Conservation (phyloP, 129 eudicot species). For the Pittosporum tobira region DNA sequence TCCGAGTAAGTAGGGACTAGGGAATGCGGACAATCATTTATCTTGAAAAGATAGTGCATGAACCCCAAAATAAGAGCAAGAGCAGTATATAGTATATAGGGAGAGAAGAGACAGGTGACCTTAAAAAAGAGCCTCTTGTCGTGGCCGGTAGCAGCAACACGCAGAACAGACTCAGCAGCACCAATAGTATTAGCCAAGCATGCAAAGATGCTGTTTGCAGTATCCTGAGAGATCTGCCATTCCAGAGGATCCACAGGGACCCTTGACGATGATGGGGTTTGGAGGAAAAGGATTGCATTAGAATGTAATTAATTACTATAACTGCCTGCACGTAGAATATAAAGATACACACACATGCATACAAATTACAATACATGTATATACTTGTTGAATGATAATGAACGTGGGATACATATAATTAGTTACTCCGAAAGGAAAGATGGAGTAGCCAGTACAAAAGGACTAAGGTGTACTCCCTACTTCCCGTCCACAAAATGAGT, state of each 20-base stretch:
- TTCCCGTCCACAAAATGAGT: too few species aligned
- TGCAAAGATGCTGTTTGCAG: conserved; percentile 69
- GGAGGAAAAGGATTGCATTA: neutral
- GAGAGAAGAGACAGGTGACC: conserved; percentile 27
- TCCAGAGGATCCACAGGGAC: conserved; percentile 95
- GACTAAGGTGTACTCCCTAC: too few species aligned
- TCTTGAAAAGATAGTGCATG: neutral
- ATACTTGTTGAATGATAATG: too few species aligned
- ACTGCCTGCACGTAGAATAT: too few species aligned
- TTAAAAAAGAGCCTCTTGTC: conserved; percentile 84
- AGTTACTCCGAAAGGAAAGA: too few species aligned
- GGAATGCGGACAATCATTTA: neutral
- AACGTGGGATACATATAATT: too few species aligned
- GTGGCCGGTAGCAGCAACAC: conserved; percentile 96
- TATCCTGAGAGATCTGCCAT: conserved; percentile 97
- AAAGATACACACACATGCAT: too few species aligned
- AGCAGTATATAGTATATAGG: neutral
- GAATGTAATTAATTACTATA: neutral
- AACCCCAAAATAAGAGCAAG: neutral
- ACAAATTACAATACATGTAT: too few species aligned
- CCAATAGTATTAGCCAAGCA: conserved; percentile 96
- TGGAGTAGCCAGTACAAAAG: too few species aligned
- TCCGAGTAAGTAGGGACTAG: too few species aligned
- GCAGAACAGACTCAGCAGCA: conserved; percentile 94
- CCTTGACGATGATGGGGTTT: conserved; percentile 17